Base-by-base conservation (phyloP, 2,329 filamentous ascomycete species). In the Apiospora marii region DNA sequence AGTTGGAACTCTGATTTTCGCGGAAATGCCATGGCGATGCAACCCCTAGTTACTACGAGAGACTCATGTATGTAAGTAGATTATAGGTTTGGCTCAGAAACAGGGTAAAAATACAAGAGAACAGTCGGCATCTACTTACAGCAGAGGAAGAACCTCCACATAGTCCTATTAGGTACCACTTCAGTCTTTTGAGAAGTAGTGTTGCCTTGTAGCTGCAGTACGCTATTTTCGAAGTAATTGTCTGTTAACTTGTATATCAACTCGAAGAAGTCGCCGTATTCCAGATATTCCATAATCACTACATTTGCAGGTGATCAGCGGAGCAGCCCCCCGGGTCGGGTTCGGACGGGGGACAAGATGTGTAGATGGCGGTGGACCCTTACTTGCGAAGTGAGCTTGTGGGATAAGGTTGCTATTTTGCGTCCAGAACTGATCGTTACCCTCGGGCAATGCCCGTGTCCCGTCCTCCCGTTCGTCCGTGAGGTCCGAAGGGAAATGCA, bases 61-160 rank as follows among this genome's bases (percentile, higher is more conserved):
- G 13, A 12, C 24, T 30, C 27, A 10, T 41, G 7, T 16, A 22
- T n/a, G 3, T 48, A 3, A 53, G 49, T 5, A 53, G 19, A 53
- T 6, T 30, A 24, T 5, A 53, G 49, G 6, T 27, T 12, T 24
- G 49, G 46, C 37, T n/a, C 44, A 46, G 8, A 6, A 46, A 16
- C 1, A 16, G 14, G 44, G 14, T 1, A 6, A 46, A 13, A 46
- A 19, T 6, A 19, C 0, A 12, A 49, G 12, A 61, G 8, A 22
- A 6, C 10, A 37, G 19, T 61, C 30, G 6, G 24, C 1, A 30
- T 8, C 6, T 8, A 67, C 61, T 43, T 27, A 67, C 61, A 41
- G 6, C 61, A 67, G 19, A 67, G 61, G 24, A 67, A 67, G 41
- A 67, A n/a, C 34, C 61, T 37, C 61, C 61, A 67, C 1, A 67